Conservation (phyloP, 129 eudicot genomes). For the Ambrosia artemisiifolia region DNA sequence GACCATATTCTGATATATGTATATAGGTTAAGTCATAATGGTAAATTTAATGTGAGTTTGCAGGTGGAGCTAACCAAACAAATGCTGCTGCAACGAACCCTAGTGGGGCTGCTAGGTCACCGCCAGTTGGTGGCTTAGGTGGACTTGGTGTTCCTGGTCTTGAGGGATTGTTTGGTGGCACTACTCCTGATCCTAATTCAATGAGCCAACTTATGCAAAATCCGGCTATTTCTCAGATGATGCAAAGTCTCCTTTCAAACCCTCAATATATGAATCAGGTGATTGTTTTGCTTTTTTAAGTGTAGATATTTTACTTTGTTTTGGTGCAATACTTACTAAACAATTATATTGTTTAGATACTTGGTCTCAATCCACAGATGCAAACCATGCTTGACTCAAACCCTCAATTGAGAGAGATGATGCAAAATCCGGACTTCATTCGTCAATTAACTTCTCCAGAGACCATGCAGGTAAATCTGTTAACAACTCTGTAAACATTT, state of each 20-base stretch:
- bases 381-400: constrained; percentile 69
- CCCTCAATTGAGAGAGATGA: constrained; percentile 77
- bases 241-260: constrained; percentile 78
- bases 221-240: constrained; percentile 81
- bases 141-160: constrained; percentile 65
- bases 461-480: constrained; percentile 70
- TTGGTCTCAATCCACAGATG: constrained; percentile 68
- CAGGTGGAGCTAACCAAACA: constrained; percentile 54
- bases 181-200: constrained; percentile 56
- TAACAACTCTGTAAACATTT: constrained; percentile 1
- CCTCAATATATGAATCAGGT: constrained; percentile 92
- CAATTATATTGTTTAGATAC: constrained; percentile 36
- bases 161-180: constrained; percentile 56
- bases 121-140: constrained; percentile 60
- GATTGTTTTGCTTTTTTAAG: neutral
- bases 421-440: constrained; percentile 85
- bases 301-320: neutral
- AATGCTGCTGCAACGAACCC: constrained; percentile 44
- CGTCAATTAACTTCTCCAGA: constrained; percentile 73
- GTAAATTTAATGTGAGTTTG: constrained; percentile 17
- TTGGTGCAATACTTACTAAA: constrained; percentile 14
- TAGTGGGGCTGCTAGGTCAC: constrained; percentile 48
- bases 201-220: constrained; percentile 72
- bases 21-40: constrained; percentile 4
- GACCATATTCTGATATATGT: neutral